Conservation (phyloP, 2,329 filamentous ascomycete species). For the Pseudocercospora eumusae region DNA sequence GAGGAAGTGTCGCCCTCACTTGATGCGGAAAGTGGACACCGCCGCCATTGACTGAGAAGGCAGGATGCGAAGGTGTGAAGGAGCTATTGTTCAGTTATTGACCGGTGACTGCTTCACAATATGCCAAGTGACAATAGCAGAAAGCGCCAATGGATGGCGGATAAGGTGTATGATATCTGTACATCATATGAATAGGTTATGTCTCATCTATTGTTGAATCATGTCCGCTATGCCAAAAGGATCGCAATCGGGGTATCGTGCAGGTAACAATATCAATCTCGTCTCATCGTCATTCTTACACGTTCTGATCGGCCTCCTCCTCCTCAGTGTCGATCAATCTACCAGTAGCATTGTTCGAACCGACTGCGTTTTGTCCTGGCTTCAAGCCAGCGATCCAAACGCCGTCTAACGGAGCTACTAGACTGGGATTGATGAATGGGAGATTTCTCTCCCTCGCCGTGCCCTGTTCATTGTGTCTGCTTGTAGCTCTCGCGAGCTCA, state of each 20-base stretch:
- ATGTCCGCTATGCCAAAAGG: slow-evolving; percentile 3
- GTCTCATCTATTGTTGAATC: background rate
- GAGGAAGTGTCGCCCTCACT: slow-evolving; percentile 1
- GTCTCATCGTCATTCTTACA: background rate
- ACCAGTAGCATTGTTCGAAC: slow-evolving; percentile 7
- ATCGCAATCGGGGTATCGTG: slow-evolving; percentile 9
- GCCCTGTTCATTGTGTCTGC: slow-evolving; percentile 20
- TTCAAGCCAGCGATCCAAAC: slow-evolving; percentile 33
- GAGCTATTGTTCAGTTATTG: background rate
- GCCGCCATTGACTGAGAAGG: background rate
- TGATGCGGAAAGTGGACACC: background rate
- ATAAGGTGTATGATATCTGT: background rate
- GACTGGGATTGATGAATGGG: slow-evolving; percentile 74
- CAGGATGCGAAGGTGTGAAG: background rate
- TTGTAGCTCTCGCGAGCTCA: slow-evolving; percentile 23
- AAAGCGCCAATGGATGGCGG: background rate
- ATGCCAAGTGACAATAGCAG: background rate
- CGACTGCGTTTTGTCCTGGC: slow-evolving; percentile 22
- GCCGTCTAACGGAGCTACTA: slow-evolving; percentile 57
- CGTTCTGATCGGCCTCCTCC: slow-evolving; percentile 8
- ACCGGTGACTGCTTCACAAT: background rate
- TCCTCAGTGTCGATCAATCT: slow-evolving; percentile 13
- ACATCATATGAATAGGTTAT: background rate
- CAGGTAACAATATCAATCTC: slow-evolving; percentile 10
- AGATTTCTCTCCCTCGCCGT: slow-evolving; percentile 60